These are phyloP conservation scores for Rugonectria rugulosa DNA, from an alignment of 2,329 filamentous ascomycete species.

Conservation along the genomic window DNA sequence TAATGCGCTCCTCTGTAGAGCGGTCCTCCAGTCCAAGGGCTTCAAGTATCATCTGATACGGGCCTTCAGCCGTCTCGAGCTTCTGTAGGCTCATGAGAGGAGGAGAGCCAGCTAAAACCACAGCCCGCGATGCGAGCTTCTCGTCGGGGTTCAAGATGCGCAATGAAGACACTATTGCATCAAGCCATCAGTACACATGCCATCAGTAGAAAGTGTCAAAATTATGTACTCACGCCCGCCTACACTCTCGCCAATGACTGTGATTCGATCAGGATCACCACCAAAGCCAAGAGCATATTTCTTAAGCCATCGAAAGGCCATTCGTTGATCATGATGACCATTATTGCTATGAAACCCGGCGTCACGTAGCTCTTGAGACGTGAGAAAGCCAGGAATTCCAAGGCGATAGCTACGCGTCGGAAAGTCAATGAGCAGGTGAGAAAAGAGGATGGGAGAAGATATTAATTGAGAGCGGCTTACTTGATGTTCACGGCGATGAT, in stretches of 20 bases:
- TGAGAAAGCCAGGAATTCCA: slow-evolving; percentile 19
- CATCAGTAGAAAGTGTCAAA: neutral
- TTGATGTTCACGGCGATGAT: slow-evolving; percentile 28
- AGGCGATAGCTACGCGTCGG: slow-evolving; percentile 22
- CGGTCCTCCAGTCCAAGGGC: neutral
- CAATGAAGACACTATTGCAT: neutral
- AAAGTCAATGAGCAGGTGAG: no score
- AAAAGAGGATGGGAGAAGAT: no score
- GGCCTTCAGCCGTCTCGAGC: neutral
- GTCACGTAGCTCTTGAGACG: slow-evolving; percentile 10
- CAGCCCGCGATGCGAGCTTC: neutral
- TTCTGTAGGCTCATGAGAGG: neutral
- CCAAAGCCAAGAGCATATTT: slow-evolving; percentile 21
- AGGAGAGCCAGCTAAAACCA: slow-evolving; percentile 8
- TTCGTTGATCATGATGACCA: slow-evolving; percentile 14
- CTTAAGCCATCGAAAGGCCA: slow-evolving; percentile 17
- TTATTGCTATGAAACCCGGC: slow-evolving; percentile 16
- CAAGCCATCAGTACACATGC: no score
- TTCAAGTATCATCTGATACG: neutral
- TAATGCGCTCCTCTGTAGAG: no score
- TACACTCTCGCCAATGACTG: slow-evolving; percentile 17
- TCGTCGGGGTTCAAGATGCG: slow-evolving; percentile 4
- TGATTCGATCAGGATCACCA: slow-evolving; percentile 15
- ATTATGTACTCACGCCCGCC: slow-evolving; percentile 20
- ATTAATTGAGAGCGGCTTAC: no score